Conservation (phyloP, 106 monocot genomes). For the Amphibolis antarctica region DNA sequence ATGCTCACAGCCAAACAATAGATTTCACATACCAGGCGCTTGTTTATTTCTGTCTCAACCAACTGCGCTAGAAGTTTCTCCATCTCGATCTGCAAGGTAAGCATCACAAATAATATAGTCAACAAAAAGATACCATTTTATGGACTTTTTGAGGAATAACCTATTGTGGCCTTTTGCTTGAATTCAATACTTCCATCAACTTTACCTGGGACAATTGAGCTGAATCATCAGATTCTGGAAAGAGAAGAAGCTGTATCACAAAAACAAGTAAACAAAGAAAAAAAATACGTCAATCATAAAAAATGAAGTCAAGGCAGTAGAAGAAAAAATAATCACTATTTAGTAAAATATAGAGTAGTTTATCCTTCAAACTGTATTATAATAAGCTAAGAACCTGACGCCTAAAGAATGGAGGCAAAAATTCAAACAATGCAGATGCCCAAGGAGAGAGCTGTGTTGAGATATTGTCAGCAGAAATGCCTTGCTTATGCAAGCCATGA, state of each 20-base stretch:
- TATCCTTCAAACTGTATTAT: not conserved
- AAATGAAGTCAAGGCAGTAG: not conserved
- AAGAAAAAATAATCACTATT: not conserved
- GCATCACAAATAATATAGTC: not conserved
- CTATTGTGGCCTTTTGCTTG: not conserved
- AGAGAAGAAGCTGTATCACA: conserved; percentile 60
- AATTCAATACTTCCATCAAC: not conserved
- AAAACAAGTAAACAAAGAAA: conserved; percentile 1
- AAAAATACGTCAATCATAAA: not conserved
- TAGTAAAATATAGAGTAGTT: not conserved
- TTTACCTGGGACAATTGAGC: conserved; percentile 82
- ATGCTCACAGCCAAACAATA: not conserved
- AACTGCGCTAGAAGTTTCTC: conserved; percentile 83
- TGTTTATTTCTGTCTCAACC: conserved; percentile 87
- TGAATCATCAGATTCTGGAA: conserved; percentile 90
- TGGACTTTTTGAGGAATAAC: no score
- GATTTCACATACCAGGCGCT: conserved; percentile 38
- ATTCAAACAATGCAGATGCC: conserved; percentile 93
- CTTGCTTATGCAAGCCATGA: conserved; percentile 64
- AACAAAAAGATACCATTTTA: not conserved
- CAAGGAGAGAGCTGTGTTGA: conserved; percentile 76
- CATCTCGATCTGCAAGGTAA: conserved; percentile 55
- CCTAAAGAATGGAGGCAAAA: conserved; percentile 80
- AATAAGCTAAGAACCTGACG: conserved; percentile 43
- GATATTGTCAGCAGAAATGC: conserved; percentile 58